A percentile compares a stretch with the other conserved stretches of the same genome.
Evolutionary conservation across 371 early-diverging fungal species (phyloP).

Genomic region (Antonospora locustae): DNA sequence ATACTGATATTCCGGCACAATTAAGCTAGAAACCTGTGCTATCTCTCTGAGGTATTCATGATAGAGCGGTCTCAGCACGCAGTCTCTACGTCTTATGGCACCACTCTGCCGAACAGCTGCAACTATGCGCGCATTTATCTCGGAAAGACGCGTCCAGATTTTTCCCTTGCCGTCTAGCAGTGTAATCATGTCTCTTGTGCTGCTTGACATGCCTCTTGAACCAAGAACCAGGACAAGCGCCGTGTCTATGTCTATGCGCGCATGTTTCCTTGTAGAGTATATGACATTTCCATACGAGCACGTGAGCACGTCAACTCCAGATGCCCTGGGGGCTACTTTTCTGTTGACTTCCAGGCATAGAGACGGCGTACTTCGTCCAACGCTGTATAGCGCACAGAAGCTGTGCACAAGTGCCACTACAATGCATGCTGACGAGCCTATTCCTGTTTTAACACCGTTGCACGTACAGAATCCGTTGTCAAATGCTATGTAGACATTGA

Average conservation of each 20-base stretch:
- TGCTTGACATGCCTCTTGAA: slow-evolving; percentile 6
- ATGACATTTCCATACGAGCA: slow-evolving; percentile 7
- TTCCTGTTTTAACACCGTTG: slow-evolving; percentile 15
- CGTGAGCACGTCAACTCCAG: slow-evolving; percentile 13
- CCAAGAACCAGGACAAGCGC: slow-evolving; percentile 7
- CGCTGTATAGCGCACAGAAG: not conserved
- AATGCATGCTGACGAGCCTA: slow-evolving; percentile 20
- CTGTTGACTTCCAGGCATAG: slow-evolving; percentile 7
- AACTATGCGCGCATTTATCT: slow-evolving; percentile 5
- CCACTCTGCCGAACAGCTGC: not conserved
- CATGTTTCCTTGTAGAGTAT: not conserved
- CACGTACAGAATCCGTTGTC: slow-evolving; percentile 13
- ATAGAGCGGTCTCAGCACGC: not conserved
- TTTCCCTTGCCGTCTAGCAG: not conserved
- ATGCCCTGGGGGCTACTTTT: slow-evolving; percentile 2
- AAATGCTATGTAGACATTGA: slow-evolving; percentile 5
- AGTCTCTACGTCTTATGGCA: not conserved
- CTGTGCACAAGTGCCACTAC: slow-evolving; percentile 11
- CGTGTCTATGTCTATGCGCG: not conserved
- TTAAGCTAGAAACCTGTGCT: not conserved
- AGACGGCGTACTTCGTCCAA: not conserved
- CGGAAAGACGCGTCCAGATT: not conserved
- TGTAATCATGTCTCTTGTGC: slow-evolving; percentile 15
- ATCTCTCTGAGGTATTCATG: slow-evolving; percentile 17
- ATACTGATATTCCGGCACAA: slow-evolving; percentile 25